These are phyloP conservation scores for Chytriomyces confervae DNA, from an alignment of 192 early-diverging fungal species.

Conservation along the genomic window DNA sequence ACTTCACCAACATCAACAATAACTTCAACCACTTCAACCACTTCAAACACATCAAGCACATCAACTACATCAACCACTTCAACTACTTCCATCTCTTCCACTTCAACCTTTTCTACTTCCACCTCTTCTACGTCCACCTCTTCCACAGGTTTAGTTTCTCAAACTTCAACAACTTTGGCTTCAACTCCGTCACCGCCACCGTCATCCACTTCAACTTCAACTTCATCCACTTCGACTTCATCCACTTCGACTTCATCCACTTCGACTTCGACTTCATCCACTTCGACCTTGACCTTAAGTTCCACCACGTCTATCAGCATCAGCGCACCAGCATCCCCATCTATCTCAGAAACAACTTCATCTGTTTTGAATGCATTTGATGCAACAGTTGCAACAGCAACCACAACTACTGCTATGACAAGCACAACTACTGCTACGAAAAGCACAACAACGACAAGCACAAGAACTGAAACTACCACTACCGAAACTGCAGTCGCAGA, in stretches of 20 bases:
- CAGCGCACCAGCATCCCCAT: background rate
- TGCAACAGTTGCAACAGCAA: background rate
- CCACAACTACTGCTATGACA: too few relatives aligned
- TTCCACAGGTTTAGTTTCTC: background rate
- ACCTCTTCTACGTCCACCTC: background rate
- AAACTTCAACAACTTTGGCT: background rate
- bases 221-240: background rate
- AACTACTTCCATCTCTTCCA: background rate
- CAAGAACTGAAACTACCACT: background rate
- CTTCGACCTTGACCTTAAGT: constrained; percentile 48
- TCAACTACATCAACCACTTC: background rate
- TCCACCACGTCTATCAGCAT: background rate
- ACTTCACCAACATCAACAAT: background rate
- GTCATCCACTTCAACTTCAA: background rate
- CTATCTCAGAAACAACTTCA: background rate
- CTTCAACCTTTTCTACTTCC: background rate
- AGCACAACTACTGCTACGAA: background rate
- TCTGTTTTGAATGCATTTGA: background rate
- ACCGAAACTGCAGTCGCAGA: background rate
- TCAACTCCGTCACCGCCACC: background rate
- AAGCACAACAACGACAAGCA: background rate
- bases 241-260: constrained; percentile 65
- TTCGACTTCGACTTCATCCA: constrained; percentile 65
- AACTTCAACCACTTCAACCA: background rate
- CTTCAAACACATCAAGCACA: background rate